Percentiles rank a stretch among this genome's conserved stretches.
Conservation (phyloP, 2,329 filamentous ascomycete genomes). For the Neocatenulostroma microsporum region DNA sequence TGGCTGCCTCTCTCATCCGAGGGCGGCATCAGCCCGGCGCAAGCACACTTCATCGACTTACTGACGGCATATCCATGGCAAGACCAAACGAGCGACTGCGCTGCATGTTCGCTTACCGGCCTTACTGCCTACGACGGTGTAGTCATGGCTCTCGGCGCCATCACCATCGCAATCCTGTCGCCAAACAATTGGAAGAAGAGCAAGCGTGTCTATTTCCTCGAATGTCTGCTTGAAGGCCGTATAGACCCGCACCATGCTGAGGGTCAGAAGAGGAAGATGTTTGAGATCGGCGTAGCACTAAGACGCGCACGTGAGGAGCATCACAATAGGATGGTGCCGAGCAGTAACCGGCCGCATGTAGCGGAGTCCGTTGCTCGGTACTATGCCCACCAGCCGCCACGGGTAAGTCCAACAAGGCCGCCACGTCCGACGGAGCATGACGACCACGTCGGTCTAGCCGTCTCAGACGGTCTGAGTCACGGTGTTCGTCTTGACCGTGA, state of each 20-base stretch:
- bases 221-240: constrained; percentile 8
- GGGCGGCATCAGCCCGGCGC: background rate
- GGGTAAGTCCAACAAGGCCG: background rate
- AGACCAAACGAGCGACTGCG: constrained; percentile 14
- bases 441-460: constrained; percentile 4
- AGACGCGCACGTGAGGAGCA: constrained; percentile 3
- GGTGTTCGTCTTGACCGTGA: background rate
- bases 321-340: too few relatives aligned
- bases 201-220: constrained; percentile 15
- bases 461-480: background rate
- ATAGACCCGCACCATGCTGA: constrained; percentile 5
- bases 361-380: too few relatives aligned
- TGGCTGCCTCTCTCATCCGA: constrained; percentile 3
- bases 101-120: constrained; percentile 16
- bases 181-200: constrained; percentile 19
- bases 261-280: constrained; percentile 5
- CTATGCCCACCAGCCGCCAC: background rate
- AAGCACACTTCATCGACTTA: constrained; percentile 2
- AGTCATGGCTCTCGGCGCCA: constrained; percentile 15
- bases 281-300: constrained; percentile 6
- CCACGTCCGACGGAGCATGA: constrained; percentile 1
- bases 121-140: constrained; percentile 8
- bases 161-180: constrained; percentile 18
- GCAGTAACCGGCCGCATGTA: constrained; percentile 2
- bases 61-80: constrained; percentile 6